Percentiles rank a stretch among this genome's conserved stretches.
phyloP scores from a whole-genome alignment of 1,284 basidiomycete genomes.

The Boletus semigastroideus region DNA sequence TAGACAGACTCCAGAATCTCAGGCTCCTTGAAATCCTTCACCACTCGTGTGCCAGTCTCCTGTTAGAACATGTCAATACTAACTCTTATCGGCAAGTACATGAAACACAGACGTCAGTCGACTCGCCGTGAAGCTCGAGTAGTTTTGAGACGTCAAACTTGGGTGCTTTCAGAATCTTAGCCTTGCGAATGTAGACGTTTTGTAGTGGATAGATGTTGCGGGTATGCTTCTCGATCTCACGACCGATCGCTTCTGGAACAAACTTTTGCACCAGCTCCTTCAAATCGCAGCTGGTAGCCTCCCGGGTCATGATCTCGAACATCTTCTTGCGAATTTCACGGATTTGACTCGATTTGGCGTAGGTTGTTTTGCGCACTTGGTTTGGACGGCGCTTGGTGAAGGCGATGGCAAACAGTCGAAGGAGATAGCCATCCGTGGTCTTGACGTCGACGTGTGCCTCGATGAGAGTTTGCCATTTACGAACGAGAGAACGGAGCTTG shows the following conservation, averaged over 20 bases:
- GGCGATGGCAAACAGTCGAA: conserved; percentile 98
- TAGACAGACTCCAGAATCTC: conserved; percentile 83
- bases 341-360: conserved; percentile 94
- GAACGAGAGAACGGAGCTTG: conserved; percentile 99
- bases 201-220: conserved; percentile 97
- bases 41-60: conserved; percentile 88
- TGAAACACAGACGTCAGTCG: conserved; percentile 72
- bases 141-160: conserved; percentile 96
- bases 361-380: conserved; percentile 99
- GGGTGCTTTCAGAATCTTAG: conserved; percentile 96
- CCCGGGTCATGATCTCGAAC: conserved; percentile 99
- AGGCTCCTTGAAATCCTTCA: conserved; percentile 92
- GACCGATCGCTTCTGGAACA: conserved; percentile 97
- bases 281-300: conserved; percentile 93
- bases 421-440: conserved; percentile 99
- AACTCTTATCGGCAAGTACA: conserved; percentile 7
- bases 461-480: conserved; percentile 99
- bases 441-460: conserved; percentile 99
- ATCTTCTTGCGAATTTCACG: conserved; percentile 99
- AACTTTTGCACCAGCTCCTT: conserved; percentile 99
- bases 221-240: conserved; percentile 99
- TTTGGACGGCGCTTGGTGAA: conserved; percentile 97
- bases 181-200: conserved; percentile 98
- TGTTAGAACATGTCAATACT: conserved; percentile 32
- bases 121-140: conserved; percentile 94